Base-by-base conservation (phyloP, 2,329 filamentous ascomycete genomes). In the Cladosporium sp. region DNA sequence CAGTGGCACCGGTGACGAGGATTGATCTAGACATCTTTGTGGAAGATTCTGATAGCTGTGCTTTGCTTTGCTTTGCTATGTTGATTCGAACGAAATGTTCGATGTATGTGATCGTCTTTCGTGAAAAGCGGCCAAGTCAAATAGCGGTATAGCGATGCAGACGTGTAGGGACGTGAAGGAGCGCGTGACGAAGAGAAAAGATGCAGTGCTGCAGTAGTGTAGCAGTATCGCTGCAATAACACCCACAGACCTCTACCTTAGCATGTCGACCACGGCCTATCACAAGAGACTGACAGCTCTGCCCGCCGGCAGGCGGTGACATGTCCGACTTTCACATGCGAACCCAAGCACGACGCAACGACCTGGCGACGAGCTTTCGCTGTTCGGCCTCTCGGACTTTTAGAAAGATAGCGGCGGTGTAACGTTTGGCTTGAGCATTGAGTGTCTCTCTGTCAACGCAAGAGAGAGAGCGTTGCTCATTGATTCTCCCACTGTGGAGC, bases 1-100 rank as follows among this genome's bases (percentile, higher is more conserved):
- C 80, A 2, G 80, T 82, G 6, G 79, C 79, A 51, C 80, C 80
- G 53, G 79, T 81, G 65, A 82, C 74, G 65, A 82, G 78, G 49
- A 81, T 76, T 26, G 73, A 70, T 70, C 80, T 80, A 1, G 76
- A 72, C 70, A 76, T 73, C 43, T 65, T 67, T 51, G 39, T 26
- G 46, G 21, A 25, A 1, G 16, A 5, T 8, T 23, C 26, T 8
- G 39, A 32, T 23, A 32, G n/a, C 16, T 32, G 2, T 60, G 34
- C 5, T 28, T 46, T 30, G 28, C 18, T 54, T 5, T 32, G 51
- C 2, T 21, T 21, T 46, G 39, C 6, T 46, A 30, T 23, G 51
- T 21, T 54, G 51, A 30, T 28, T 49, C 43, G 58, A 26, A 14
- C 21, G n/a, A 25, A 21, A 39, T 25, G 13, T 58, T 30, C n/a